phyloP scores from a whole-genome alignment of 1,284 basidiomycete species.

The Tilletia indica region DNA sequence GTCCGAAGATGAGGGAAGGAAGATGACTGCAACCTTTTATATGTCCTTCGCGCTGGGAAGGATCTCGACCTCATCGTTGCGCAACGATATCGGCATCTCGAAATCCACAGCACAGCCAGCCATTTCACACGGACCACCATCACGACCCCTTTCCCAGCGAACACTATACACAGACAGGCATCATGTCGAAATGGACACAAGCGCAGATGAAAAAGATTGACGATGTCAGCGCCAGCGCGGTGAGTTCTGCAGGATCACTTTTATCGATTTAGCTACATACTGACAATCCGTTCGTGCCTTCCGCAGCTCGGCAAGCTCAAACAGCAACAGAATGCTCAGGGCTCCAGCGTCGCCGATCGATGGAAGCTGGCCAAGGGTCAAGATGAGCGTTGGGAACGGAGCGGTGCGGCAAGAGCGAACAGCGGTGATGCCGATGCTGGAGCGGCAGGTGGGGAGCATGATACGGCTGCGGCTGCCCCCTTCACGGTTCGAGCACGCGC shows the following conservation, averaged over 20 bases:
- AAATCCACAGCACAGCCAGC: too few species aligned
- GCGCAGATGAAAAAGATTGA: constrained; percentile 17
- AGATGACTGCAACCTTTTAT: not conserved
- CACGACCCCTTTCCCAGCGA: not conserved
- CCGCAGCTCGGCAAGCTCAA: constrained; percentile 8
- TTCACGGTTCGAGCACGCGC: constrained; percentile 1
- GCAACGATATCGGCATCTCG: not conserved
- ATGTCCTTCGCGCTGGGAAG: not conserved
- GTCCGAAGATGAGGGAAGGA: too few species aligned
- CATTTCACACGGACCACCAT: not conserved
- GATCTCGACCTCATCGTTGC: not conserved
- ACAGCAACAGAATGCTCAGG: constrained; percentile 17
- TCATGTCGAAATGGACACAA: constrained; percentile 16
- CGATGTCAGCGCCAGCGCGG: constrained; percentile 10
- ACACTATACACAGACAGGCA: not conserved
- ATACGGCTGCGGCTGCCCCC: not conserved
- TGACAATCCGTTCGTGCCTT: not conserved
- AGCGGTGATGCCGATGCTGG: not conserved
- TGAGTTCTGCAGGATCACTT: not conserved
- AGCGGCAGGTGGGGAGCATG: not conserved
- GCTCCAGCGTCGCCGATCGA: not conserved
- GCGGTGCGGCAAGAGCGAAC: not conserved
- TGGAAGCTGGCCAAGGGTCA: not conserved
- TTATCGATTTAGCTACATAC: not conserved
- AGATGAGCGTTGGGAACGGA: constrained; percentile 1